Conservation (phyloP, 257 asterid genomes). For the Nicotiana tabacum region DNA sequence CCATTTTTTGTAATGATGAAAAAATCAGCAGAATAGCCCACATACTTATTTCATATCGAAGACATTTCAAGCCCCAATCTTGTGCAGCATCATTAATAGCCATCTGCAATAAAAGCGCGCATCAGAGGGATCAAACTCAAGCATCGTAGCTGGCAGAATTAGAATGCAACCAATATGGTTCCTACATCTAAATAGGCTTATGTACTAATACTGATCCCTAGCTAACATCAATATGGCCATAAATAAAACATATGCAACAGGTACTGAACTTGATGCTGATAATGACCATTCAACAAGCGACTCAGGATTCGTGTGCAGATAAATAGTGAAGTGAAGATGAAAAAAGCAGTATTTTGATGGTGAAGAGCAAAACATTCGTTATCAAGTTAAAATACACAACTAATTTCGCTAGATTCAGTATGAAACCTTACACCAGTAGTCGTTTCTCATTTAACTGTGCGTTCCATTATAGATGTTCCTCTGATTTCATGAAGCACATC, state of each 20-base stretch:
- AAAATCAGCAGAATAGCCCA: slow-evolving; percentile 4
- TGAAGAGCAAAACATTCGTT: background rate
- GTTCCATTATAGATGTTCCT: background rate
- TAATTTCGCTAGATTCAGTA: background rate
- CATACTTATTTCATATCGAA: slow-evolving; percentile 96
- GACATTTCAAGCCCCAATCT: slow-evolving; percentile 88
- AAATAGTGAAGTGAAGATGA: background rate
- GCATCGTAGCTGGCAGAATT: background rate
- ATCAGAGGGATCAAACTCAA: slow-evolving; percentile 3
- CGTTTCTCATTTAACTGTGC: background rate
- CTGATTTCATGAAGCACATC: background rate
- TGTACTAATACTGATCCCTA: background rate
- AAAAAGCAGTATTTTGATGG: background rate
- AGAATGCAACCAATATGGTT: background rate
- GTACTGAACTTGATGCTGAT: background rate
- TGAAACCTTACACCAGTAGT: background rate
- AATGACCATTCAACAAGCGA: background rate
- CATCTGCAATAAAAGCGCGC: slow-evolving; percentile 39
- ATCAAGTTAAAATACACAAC: background rate
- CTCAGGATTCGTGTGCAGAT: background rate
- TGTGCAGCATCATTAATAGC: slow-evolving; percentile 82
- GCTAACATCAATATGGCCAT: background rate
- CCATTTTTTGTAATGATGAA: background rate
- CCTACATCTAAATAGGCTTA: background rate
- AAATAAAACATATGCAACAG: background rate